Base-by-base conservation (phyloP, 2,329 filamentous ascomycete genomes). In the Xylaria sp. region DNA sequence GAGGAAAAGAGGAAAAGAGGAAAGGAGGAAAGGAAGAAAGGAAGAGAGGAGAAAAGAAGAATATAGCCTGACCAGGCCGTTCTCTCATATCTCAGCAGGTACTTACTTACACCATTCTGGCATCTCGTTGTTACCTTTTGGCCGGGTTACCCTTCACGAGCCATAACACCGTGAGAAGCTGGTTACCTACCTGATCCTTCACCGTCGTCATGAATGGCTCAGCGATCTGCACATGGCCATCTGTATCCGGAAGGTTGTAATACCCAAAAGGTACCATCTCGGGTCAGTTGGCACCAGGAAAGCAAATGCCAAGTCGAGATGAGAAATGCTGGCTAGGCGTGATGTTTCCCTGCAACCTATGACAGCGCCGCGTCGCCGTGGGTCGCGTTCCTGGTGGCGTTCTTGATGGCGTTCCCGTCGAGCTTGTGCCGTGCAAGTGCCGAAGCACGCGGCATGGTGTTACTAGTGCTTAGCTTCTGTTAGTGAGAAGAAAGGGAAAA, bases 181-280 rank as follows among this genome's bases (percentile, higher is more conserved):
- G 37, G 54, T 41, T 44, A 25, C 35, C 35, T 52, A 43, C 35
- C 35, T 52, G 49, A 46, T 46, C 51, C 38, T 52, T 58, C 54
- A 61, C 41, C 57, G 49, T 64, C 53, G 27, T 46, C 49, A 52
- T 25, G 33, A 41, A 37, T 54, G 47, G 41, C 27, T 44, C 29
- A 21, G 48, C n/a, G 63, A 65, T 65, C 60, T 43, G 53, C 63
- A 49, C 53, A 56, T 61, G 41, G 49, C 53, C 51, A 43, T 35
- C 60, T 53, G 46, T 31, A 63, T 61, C n/a, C 7, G 63, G 63
- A 66, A 65, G 62, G 62, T 65, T 65, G 59, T 55, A 62, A 53
- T 54, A 13, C 49, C 31, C 43, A 27, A 56, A 58, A 57, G 43
- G 33, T 53, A 41, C 47, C 31, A 54, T 63, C 57, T 60, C 47